Evolutionary conservation across 2,329 filamentous ascomycete species (phyloP), one percentile per base, ranked within the genome.

Genomic region (Ascochyta lentis): DNA sequence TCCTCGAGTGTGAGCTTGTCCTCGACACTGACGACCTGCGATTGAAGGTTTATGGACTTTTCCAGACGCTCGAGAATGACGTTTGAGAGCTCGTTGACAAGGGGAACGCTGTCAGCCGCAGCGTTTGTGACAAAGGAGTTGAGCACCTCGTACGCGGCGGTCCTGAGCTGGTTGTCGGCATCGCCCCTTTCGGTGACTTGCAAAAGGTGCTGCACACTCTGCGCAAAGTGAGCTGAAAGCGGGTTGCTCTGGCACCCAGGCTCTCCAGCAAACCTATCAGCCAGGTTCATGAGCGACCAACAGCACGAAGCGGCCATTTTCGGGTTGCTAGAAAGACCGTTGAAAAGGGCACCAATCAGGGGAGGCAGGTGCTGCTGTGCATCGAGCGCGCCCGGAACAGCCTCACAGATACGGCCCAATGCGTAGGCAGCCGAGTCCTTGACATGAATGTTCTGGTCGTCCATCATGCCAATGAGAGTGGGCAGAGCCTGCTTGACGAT

Each of bases 231-330:
- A 60, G 89, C 87, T 2, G 93, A 96, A 45, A 99, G 83, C 39
- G 92, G 85, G 79, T 98, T 99, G 44, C 83, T 83, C 68, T 89
- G 82, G 58, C 88, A 89, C 45, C 91, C 91, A 52, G 88, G 84
- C 51, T 97, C 93, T 54, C 92, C 92, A 27, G 92, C 91, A 74
- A 98, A 99, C 59, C 93, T 89, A 74, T 99, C 95, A 10, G 95
- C 94, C 73, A 99, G 81, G 79, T 98, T 99, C 91, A 99, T 98
- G 65, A 99, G 81, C 29, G 95, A 93, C 95, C 96, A 97, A 81
- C 95, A 99, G 86, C 95, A 98, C 27, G 95, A 99, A 51, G 92
- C 88, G 29, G 94, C 95, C 88, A 99, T 99, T 85, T 96, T 97
- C 57, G 92, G 89, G 75, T 90, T 95, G 79, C 90, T 94, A 56